Conservation (phyloP, 2,329 filamentous ascomycete genomes). For the Aspergillus floridensis region DNA sequence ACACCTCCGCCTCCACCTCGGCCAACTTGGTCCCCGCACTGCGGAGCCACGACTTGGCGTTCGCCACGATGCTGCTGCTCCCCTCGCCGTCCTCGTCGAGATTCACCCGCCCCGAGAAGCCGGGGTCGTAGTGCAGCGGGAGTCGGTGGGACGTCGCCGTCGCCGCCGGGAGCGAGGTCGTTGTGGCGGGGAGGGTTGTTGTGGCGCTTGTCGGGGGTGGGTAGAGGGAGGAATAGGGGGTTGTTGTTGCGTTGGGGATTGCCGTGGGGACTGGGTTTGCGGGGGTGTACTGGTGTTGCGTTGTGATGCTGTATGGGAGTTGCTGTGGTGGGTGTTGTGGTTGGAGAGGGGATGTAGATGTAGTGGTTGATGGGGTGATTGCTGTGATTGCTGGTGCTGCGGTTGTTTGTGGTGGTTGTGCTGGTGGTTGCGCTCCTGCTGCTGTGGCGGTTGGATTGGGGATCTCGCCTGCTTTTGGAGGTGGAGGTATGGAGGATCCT, state of each 20-base stretch:
- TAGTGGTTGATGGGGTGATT: conserved; percentile 15
- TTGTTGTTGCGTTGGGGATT: conserved; percentile 24
- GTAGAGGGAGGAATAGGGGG: conserved; percentile 29
- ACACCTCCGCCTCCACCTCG: conserved; percentile 48
- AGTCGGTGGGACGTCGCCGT: conserved; percentile 7
- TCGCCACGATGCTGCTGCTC: conserved; percentile 27
- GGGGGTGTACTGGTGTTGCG: neutral
- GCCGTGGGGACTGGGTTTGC: no score
- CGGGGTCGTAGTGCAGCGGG: conserved; percentile 16
- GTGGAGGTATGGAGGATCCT: conserved; percentile 10
- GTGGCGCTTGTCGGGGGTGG: conserved; percentile 14
- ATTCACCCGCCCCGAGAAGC: conserved; percentile 17
- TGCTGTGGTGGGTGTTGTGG: conserved; percentile 22
- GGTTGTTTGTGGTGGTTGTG: neutral
- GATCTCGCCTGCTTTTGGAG: conserved; percentile 19
- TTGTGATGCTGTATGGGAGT: conserved; percentile 2
- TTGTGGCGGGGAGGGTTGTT: neutral
- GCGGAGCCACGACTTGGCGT: conserved; percentile 44
- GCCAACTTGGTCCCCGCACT: conserved; percentile 42
- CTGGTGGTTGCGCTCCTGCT: conserved; percentile 5
- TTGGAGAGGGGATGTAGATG: conserved; percentile 11
- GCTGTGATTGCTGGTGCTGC: conserved; percentile 14
- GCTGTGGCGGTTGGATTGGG: conserved; percentile 27
- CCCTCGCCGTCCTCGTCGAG: conserved; percentile 19
- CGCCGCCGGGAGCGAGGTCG: neutral